Conservation (phyloP, 129 eudicot species). For the Flaveria ramosissima region DNA sequence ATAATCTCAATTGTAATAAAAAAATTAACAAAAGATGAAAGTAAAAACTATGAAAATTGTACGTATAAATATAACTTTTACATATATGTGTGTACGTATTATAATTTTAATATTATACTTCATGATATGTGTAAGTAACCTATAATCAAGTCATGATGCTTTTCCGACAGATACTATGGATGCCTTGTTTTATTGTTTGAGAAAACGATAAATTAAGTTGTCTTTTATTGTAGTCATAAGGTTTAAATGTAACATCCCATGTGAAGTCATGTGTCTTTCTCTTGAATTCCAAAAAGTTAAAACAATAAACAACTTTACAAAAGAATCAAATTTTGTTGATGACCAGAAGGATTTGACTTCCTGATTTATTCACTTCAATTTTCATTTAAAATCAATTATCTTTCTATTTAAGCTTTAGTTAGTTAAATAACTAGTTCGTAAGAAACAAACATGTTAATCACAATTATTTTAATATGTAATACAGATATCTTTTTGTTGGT, state of each 20-base stretch:
- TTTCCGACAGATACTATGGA: constrained; percentile 26
- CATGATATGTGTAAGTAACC: neutral
- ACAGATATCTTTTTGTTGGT: no score
- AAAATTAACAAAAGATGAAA: no score
- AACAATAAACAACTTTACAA: constrained; percentile 37
- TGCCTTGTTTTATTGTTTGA: constrained; percentile 2
- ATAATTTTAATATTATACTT: neutral
- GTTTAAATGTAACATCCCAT: constrained; percentile 31
- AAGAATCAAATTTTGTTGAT: constrained; percentile 32
- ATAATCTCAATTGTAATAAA: no score
- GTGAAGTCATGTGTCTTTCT: constrained; percentile 46
- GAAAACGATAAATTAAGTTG: constrained; percentile 16
- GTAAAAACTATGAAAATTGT: no score
- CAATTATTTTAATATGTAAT: no score
- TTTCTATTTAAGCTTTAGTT: neutral
- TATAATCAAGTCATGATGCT: constrained; percentile 16
- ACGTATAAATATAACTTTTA: no score
- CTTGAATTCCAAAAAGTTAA: constrained; percentile 38
- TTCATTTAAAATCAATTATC: neutral
- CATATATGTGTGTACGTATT: no score
- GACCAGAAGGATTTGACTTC: constrained; percentile 25
- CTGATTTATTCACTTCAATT: neutral
- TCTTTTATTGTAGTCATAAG: constrained; percentile 23
- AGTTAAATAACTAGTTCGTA: no score
- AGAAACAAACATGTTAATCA: no score